A percentile compares a stretch with the other conserved stretches of the same genome.
Conservation (phyloP, 2,329 filamentous ascomycete genomes). For the Lachnellula occidentalis region DNA sequence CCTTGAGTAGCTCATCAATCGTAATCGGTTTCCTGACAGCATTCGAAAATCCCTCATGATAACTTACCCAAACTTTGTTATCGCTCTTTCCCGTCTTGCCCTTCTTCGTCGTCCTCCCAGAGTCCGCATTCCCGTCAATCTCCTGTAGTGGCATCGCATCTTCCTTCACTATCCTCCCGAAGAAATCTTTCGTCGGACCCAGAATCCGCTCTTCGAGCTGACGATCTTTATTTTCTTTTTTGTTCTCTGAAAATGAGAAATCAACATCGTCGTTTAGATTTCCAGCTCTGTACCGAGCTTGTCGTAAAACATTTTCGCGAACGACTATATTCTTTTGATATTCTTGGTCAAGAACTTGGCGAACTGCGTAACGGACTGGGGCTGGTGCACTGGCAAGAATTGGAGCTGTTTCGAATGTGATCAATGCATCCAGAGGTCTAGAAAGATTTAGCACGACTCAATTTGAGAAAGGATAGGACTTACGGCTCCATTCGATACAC, state of each 20-base stretch:
- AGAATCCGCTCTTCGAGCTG: constrained; percentile 16
- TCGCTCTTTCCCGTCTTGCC: constrained; percentile 37
- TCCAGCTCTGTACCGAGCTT: constrained; percentile 58
- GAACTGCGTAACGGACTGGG: constrained; percentile 83
- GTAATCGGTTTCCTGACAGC: constrained; percentile 85
- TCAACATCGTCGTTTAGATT: constrained; percentile 33
- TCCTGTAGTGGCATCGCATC: constrained; percentile 37
- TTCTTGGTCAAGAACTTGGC: constrained; percentile 90
- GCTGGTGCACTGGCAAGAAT: constrained; percentile 48
- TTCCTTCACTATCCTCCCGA: constrained; percentile 63
- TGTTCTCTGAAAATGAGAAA: constrained; percentile 14
- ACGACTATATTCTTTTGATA: constrained; percentile 66
- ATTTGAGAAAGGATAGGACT: constrained; percentile 35
- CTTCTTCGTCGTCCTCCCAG: constrained; percentile 41
- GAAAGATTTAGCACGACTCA: constrained; percentile 6
- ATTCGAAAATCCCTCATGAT: constrained; percentile 86
- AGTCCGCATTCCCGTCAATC: constrained; percentile 45
- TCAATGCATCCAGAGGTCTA: constrained; percentile 68
- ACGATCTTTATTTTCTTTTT: constrained; percentile 23
- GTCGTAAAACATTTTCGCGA: constrained; percentile 60
- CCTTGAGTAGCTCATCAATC: constrained; percentile 69
- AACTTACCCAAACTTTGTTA: constrained; percentile 77
- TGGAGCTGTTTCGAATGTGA: constrained; percentile 65
- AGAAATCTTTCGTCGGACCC: constrained; percentile 73
- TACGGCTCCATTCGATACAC: constrained; percentile 94